Evolutionary conservation across 805 yeast species (phyloP), one percentile per base, ranked within the genome.

Genomic region (Lipomyces yamadae): DNA sequence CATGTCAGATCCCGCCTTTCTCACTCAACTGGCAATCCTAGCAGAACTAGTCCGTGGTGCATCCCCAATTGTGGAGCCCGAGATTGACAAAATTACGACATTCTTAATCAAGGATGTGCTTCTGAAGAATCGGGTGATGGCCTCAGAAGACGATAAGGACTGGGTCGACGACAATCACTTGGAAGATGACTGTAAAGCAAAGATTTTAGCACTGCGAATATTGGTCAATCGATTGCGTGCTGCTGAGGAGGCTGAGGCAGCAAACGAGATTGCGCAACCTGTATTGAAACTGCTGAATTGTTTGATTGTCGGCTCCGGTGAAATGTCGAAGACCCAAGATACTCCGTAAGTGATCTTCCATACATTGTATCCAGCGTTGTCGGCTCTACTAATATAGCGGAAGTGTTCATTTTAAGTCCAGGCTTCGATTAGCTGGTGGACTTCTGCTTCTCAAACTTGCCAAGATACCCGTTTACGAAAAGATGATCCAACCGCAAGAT

Each of bases 261-360:
- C 82, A 1, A 77, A 72, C 2, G 80, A 81, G 13, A 77, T 83
- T 54, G 85, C 89, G 0, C 84, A 82, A 63, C 91, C 92, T 15
- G 86, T 90, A 0, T 77, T 91, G 68, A 90, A 88, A 72, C 77
- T 92, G 34, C 80, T 92, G 37, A 80, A 85, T 42, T 85, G 92
- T 1, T 79, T 90, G 42, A 84, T 92, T 59, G 85, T 87, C 1
- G 88, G 88, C 74, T 89, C 90, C 56, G 97, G 97, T 35, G 97
- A 92, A 73, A 82, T 92, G 39, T 57, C 67, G 29, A 72, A 56
- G 55, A 56, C n/a, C 3, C 63, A 64, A 37, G 67, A 66, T 42
- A 89, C 96, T 0, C 96, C 97, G 67, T 45, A 34, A 32, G 60
- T 39, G 5, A 13, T 2, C 8, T n/a, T 42, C 18, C 42, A 24